These are phyloP conservation scores for Ormosia emarginata DNA, from an alignment of 306 rosid species.

Conservation along the genomic window DNA sequence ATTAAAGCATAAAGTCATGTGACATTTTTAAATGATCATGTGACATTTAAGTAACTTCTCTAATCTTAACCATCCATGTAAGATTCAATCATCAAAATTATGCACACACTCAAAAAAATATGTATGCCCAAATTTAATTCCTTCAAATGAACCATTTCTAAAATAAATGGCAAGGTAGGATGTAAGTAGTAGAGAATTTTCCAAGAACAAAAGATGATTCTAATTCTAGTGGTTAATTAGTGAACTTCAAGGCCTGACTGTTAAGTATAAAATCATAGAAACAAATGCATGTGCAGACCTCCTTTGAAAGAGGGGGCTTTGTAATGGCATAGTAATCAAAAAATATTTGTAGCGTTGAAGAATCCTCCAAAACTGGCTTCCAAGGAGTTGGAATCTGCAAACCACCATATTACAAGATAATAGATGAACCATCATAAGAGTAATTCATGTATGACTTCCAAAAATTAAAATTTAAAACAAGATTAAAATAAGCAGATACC, in stretches of 20 bases:
- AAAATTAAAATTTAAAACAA: background rate
- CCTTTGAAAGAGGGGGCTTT: conserved; percentile 93
- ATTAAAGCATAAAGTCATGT: background rate
- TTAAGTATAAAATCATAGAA: conserved; percentile 13
- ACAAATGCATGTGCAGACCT: conserved; percentile 56
- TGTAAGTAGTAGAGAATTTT: background rate
- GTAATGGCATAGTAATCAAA: conserved; percentile 90
- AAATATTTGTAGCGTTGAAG: conserved; percentile 83
- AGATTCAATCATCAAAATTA: background rate
- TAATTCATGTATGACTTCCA: conserved; percentile 21
- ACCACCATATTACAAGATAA: conserved; percentile 29
- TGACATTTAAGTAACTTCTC: background rate
- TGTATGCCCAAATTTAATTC: background rate
- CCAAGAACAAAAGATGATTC: background rate
- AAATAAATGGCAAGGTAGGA: background rate
- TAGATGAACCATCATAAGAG: conserved; percentile 9
- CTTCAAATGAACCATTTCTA: background rate
- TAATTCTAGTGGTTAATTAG: background rate
- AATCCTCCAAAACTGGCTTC: conserved; percentile 90
- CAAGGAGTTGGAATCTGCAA: conserved; percentile 92
- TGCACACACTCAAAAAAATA: background rate
- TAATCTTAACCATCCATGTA: background rate
- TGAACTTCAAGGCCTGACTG: background rate
- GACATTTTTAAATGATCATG: background rate
- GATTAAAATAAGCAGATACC: conserved; percentile 43